Base-by-base conservation (phyloP, 352 stramenopile species). In the Pythium coloratum region DNA sequence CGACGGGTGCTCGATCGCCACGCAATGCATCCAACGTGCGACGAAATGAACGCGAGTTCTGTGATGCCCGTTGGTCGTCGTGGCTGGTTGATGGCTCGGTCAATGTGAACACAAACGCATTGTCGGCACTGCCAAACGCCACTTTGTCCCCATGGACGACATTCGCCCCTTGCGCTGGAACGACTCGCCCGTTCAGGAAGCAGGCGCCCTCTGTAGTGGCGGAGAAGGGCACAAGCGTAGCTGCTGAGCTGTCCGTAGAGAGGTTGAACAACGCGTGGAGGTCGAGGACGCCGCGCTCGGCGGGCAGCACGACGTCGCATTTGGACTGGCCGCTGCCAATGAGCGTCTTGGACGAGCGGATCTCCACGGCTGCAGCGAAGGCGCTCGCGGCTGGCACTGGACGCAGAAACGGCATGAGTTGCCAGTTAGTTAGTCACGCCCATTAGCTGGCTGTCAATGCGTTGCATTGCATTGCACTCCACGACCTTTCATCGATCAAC, bases 111-210 rank as follows among this genome's bases (percentile, higher is more conserved):
- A 86, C 60, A 42, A 90, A 90, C 1, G 62, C 76, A 30, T 84
- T 84, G 9, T 26, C 46, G 6, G 67, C 55, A 24, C 63, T 65
- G 0, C 82, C 84, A 49, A 94, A 90, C 2, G 84, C 76, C 9
- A 91, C 38, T 18, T 73, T 77, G 59, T 92, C 82, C 4, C 86
- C 82, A 64, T 91, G 81, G 2, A 90, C 77, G 0, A 92, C 77
- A 1, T 66, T 51, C 5, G 58, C 63, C 51, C 82, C 81, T 10
- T 87, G 69, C 13, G 69, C 54, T n/a, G 73, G 76, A 4, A 87
- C 73, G 2, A 71, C 30, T 9, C 66, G 60, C 13, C 72, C 67
- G 46, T 91, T 91, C 16, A 93, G 54, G 51, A 77, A 90, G 66
- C 81, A 91, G 3, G 70, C 46, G 30, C 77, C 70, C 1, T 73